phyloP scores from a whole-genome alignment of 352 stramenopile species.

The Hyaloperonospora brassicae region DNA sequence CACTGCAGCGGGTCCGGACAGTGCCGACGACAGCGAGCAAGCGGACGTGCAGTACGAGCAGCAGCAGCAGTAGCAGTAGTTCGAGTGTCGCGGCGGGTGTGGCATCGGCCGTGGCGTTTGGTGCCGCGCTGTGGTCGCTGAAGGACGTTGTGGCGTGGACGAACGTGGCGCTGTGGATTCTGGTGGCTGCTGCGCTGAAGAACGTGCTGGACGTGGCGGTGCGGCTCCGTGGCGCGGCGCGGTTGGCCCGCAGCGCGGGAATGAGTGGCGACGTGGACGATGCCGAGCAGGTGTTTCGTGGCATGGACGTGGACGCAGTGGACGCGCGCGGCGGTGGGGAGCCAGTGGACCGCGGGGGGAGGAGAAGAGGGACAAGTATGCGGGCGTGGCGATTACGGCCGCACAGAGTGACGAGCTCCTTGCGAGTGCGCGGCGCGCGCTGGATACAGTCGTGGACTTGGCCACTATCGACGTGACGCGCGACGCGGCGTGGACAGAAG shows the following conservation, averaged over 20 bases:
- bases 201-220: constrained; percentile 53
- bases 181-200: constrained; percentile 60
- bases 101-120: constrained; percentile 52
- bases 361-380: constrained; percentile 26
- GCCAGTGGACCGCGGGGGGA: constrained; percentile 8
- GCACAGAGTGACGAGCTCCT: constrained; percentile 46
- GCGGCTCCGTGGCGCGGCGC: constrained; percentile 18
- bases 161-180: constrained; percentile 72
- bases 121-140: constrained; percentile 67
- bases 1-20: too few species aligned
- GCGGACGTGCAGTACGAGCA: neutral
- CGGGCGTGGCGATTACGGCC: constrained; percentile 34
- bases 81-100: constrained; percentile 35
- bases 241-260: constrained; percentile 11
- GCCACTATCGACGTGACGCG: constrained; percentile 33
- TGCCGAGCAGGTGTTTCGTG: constrained; percentile 32
- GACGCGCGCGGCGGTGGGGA: constrained; percentile 9
- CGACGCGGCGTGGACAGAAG: constrained; percentile 51
- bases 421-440: constrained; percentile 30
- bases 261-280: constrained; percentile 25
- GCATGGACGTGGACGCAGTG: constrained; percentile 26
- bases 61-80: constrained; percentile 20
- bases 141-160: constrained; percentile 65
- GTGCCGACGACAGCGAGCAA: too few species aligned
- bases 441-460: constrained; percentile 53